A percentile compares a stretch with the other conserved stretches of the same genome.
Conservation (phyloP, 1,139 yeast genomes). For the Yamadazyma sp. region DNA sequence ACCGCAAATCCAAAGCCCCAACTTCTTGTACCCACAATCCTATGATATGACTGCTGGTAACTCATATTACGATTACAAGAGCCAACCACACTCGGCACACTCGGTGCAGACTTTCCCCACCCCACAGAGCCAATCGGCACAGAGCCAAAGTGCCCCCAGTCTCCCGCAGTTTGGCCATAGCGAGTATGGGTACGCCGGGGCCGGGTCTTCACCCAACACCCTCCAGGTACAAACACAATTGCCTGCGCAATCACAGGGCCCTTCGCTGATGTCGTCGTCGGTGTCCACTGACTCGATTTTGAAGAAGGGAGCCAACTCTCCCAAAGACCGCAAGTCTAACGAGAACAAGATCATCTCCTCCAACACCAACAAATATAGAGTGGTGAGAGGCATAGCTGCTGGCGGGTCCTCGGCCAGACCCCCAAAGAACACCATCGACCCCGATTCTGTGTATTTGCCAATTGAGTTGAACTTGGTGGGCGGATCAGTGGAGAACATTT, state of each 20-base stretch:
- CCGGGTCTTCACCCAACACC: slow-evolving; percentile 1
- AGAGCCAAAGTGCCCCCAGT: slow-evolving; percentile 2
- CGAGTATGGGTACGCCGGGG: not conserved
- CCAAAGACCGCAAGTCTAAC: slow-evolving; percentile 8
- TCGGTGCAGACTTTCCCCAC: not conserved
- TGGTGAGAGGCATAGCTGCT: slow-evolving; percentile 57
- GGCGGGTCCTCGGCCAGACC: slow-evolving; percentile 61
- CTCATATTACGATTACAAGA: slow-evolving; percentile 12
- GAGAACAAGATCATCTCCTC: slow-evolving; percentile 18
- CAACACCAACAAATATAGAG: slow-evolving; percentile 27
- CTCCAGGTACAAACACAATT: slow-evolving; percentile 4
- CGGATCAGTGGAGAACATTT: slow-evolving; percentile 47
- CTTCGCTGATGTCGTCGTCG: slow-evolving; percentile 2
- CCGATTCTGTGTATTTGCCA: slow-evolving; percentile 39
- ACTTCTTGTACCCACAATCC: slow-evolving; percentile 10
- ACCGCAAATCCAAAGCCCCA: slow-evolving; percentile 17
- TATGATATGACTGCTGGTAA: slow-evolving; percentile 13
- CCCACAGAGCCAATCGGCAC: not conserved
- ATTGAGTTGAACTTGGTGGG: slow-evolving; percentile 46
- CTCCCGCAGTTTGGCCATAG: not conserved
- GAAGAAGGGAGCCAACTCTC: slow-evolving; percentile 5
- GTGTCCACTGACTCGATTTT: slow-evolving; percentile 1
- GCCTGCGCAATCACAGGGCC: not conserved
- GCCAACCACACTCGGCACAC: slow-evolving; percentile 3
- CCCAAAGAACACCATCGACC: slow-evolving; percentile 42